These are phyloP conservation scores for Aegilops longissima DNA, from an alignment of 176 grass and related monocot genomes.

Conservation along the genomic window DNA sequence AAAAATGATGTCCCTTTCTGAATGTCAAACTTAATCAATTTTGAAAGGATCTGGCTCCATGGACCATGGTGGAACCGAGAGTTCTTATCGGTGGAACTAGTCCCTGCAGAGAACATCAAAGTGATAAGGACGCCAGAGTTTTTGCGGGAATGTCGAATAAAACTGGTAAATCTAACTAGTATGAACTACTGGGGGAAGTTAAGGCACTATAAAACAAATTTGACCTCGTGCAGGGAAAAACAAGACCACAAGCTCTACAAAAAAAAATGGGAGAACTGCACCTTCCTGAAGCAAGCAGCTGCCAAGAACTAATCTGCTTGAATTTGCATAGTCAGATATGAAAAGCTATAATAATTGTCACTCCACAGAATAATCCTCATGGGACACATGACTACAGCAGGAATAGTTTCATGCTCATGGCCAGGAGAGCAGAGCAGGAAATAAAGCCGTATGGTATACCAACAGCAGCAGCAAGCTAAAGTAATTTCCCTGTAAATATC, in stretches of 20 bases:
- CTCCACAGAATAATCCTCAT: constrained; percentile 13
- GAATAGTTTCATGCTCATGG: constrained; percentile 43
- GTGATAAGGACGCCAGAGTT: constrained; percentile 30
- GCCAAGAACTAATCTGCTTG: constrained; percentile 12
- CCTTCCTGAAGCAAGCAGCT: constrained; percentile 46
- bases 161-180: constrained; percentile 27
- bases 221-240: not conserved
- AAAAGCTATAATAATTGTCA: constrained; percentile 6
- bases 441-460: not conserved
- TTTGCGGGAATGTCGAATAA: not conserved
- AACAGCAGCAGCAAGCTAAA: constrained; percentile 27
- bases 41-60: not conserved
- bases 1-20: constrained; percentile 5
- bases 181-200: not conserved
- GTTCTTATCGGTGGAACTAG: constrained; percentile 8
- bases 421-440: not conserved
- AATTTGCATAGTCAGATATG: constrained; percentile 26
- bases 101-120: constrained; percentile 11
- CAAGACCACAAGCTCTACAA: not conserved
- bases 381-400: constrained; percentile 17
- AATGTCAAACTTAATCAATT: constrained; percentile 37
- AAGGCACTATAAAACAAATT: constrained; percentile 4
- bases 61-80: constrained; percentile 18
- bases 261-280: constrained; percentile 20
- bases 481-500: not conserved